Evolutionary conservation across 1,284 basidiomycete species (phyloP).

Genomic region (Pyrrhoderma noxium): DNA sequence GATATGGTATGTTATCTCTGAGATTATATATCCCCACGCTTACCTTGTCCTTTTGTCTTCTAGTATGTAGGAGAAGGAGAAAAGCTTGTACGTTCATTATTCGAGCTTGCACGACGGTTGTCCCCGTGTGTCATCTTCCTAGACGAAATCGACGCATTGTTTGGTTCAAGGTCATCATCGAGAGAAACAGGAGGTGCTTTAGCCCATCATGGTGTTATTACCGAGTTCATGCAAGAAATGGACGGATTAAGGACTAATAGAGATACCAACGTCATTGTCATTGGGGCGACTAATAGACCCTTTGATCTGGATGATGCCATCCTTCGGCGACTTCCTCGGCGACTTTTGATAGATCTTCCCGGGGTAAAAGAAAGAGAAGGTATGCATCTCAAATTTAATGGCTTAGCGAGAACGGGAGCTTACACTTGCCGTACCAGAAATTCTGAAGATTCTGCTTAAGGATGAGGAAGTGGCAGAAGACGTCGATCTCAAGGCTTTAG

Average conservation of each 20-base stretch:
- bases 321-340: conserved; percentile 73
- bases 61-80: conserved; percentile 94
- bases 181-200: conserved; percentile 76
- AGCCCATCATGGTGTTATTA: conserved; percentile 79
- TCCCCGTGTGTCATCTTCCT: conserved; percentile 94
- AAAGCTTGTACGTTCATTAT: conserved; percentile 87
- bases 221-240: conserved; percentile 99
- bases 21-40: conserved; percentile 19
- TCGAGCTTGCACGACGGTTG: conserved; percentile 79
- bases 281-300: conserved; percentile 90
- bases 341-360: conserved; percentile 80
- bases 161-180: conserved; percentile 79
- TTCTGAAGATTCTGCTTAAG: conserved; percentile 74
- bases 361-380: conserved; percentile 77
- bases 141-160: conserved; percentile 93
- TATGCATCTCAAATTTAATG: conserved; percentile 28
- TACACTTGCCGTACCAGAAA: conserved; percentile 43
- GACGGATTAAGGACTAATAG: conserved; percentile 80
- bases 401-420: conserved; percentile 8
- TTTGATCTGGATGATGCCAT: conserved; percentile 85
- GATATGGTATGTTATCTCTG: conserved; percentile 58
- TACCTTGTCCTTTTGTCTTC: conserved; percentile 19
- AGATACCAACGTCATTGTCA: conserved; percentile 83
- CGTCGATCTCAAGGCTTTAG: conserved; percentile 57
- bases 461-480: conserved; percentile 69